Percentiles rank a stretch among this genome's conserved stretches.
Evolutionary conservation across 2,329 filamentous ascomycete species (phyloP).

Genomic region (Fusarium sp.): DNA sequence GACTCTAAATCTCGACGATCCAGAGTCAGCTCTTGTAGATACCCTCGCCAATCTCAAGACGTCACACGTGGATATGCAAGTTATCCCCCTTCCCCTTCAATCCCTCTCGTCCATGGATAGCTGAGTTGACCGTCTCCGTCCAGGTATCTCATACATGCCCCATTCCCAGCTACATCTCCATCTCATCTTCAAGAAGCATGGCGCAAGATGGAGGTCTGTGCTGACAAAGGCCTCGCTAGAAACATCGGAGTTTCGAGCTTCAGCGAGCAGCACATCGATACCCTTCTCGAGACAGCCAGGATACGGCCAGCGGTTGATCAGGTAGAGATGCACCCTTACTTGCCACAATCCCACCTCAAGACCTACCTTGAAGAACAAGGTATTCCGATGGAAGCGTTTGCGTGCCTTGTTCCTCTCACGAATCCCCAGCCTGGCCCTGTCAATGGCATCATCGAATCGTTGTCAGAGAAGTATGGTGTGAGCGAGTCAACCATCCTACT

Average conservation of each 20-base stretch:
- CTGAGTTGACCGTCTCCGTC: not conserved
- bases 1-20: not conserved
- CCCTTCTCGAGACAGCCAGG: not conserved
- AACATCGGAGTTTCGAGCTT: not conserved
- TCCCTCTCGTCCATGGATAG: not conserved
- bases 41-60: not conserved
- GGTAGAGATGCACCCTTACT: not conserved
- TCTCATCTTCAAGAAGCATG: not conserved
- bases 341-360: not conserved
- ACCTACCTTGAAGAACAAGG: not conserved
- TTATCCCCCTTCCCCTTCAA: too few species aligned
- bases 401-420: not conserved
- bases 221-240: not conserved
- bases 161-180: not conserved
- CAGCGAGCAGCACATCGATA: not conserved
- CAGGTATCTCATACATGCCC: not conserved
- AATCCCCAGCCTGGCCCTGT: not conserved
- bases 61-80: not conserved
- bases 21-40: not conserved
- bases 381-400: not conserved
- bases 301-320: not conserved
- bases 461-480: not conserved
- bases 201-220: not conserved
- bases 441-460: not conserved
- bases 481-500: not conserved